phyloP scores from a whole-genome alignment of 2,329 filamentous ascomycete species.

The Phyllosticta ampelicida region DNA sequence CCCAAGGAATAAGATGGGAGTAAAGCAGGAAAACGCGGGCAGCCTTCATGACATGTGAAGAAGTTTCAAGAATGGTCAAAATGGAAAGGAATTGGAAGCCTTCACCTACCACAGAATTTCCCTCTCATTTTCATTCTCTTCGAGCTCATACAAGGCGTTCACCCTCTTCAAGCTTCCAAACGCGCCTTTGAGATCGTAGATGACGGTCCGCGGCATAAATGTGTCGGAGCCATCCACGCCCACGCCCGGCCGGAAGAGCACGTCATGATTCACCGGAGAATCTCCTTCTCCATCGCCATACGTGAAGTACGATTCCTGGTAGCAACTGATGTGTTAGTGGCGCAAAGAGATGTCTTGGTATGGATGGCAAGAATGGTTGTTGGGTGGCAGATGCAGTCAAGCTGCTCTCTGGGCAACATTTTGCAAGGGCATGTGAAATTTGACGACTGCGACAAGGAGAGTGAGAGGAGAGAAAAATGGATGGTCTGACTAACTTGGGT shows the following conservation, averaged over 20 bases:
- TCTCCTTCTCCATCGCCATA: slow-evolving; percentile 55
- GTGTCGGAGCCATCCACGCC: slow-evolving; percentile 80
- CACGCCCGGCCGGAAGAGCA: slow-evolving; percentile 79
- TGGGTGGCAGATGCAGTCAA: neutral
- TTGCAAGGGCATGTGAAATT: neutral
- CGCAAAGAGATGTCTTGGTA: neutral
- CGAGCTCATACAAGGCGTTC: slow-evolving; percentile 72
- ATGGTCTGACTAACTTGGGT: slow-evolving; percentile 58
- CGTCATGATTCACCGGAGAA: slow-evolving; percentile 63
- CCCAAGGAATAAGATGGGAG: no score
- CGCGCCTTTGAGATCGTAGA: slow-evolving; percentile 90
- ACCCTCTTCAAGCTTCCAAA: slow-evolving; percentile 83
- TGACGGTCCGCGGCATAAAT: slow-evolving; percentile 78
- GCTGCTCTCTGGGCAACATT: neutral
- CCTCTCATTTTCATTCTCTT: slow-evolving; percentile 24
- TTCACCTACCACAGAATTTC: slow-evolving; percentile 19
- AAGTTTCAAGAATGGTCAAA: neutral
- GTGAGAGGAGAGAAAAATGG: neutral
- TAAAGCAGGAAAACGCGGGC: no score
- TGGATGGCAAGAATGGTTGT: neutral
- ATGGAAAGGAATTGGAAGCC: neutral
- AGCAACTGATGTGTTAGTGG: neutral
- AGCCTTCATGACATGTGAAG: neutral
- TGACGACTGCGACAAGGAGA: neutral
- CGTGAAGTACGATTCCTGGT: slow-evolving; percentile 96